Evolutionary conservation across 768 basidiomycete genomes (phyloP), one percentile per base, ranked within the genome.

Genomic region (Tricholoma hemisulphureum): DNA sequence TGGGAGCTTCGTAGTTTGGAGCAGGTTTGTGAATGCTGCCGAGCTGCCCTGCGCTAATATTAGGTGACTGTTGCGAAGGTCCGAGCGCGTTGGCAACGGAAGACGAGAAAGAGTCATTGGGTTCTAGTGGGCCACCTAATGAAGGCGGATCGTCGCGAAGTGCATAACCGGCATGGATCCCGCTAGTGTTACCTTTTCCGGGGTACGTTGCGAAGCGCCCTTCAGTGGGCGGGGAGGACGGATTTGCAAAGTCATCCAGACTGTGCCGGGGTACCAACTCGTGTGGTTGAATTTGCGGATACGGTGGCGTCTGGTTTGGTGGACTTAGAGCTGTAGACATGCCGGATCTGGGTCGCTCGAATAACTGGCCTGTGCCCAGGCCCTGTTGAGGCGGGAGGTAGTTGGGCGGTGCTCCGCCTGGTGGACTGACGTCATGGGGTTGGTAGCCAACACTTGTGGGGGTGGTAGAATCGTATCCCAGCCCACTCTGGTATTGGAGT

Each of bases 131-230:
- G 5, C 61, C 16, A 35, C 51, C 58, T 4, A 67, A 58, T 9
- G 62, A 59, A 13, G 67, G 69, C n/a, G 70, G 64, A 26, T 76
- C 77, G 29, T 72, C 73, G 10, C 53, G 63, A 21, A 73, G 67
- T 4, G 71, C 62, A 28, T 64, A 63, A 8, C 61, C 62, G 10
- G 51, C 57, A 29, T 29, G 46, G 13, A 28, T 29, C 14, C 51
- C 66, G 6, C 75, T 69, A 8, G 58, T 56, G 51, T 68, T 63
- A 56, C 70, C 68, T 58, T 82, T 79, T 16, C 81, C 78, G 0
- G 87, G 88, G 71, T 89, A 83, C 1, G 89, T 91, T 23, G 85
- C 84, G 63, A 88, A 90, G 14, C 84, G 78, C 0, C 80, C 80
- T 1, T 80, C 80, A 9, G 63, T 62, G 26, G 64, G 57, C 2